Evolutionary conservation across 2,329 filamentous ascomycete species (phyloP).

Genomic region (Colletotrichum filicis): DNA sequence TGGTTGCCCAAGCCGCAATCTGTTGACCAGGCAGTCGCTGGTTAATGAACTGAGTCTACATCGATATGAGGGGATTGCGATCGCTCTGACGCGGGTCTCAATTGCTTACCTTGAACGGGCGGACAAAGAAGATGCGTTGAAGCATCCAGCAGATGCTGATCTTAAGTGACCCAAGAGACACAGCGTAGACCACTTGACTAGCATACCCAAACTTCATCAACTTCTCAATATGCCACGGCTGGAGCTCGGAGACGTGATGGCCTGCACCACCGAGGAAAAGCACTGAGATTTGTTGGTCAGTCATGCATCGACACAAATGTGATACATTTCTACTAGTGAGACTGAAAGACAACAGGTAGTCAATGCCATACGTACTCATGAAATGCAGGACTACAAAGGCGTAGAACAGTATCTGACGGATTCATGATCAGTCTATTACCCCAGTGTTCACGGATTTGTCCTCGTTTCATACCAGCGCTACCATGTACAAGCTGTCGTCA

Average conservation of each 20-base stretch:
- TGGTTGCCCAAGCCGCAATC: conserved; percentile 29
- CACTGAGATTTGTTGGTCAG: conserved; percentile 17
- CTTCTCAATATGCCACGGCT: conserved; percentile 18
- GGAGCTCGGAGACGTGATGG: conserved; percentile 32
- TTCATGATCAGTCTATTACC: neutral
- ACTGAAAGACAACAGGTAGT: too few species aligned
- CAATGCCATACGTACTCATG: neutral
- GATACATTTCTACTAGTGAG: too few species aligned
- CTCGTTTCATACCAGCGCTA: neutral
- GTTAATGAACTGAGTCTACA: too few species aligned
- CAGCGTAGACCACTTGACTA: conserved; percentile 36
- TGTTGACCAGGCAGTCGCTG: neutral
- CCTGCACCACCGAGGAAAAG: conserved; percentile 36
- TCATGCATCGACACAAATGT: too few species aligned
- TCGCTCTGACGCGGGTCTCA: too few species aligned
- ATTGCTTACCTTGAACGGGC: conserved; percentile 17
- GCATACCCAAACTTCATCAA: conserved; percentile 36
- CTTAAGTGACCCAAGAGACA: conserved; percentile 36
- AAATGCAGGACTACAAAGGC: conserved; percentile 7
- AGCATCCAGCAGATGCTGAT: conserved; percentile 39
- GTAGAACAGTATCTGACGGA: conserved; percentile 1
- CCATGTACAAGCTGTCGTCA: conserved; percentile 7
- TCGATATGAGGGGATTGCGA: neutral
- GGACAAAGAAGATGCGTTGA: conserved; percentile 38
- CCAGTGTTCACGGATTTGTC: neutral